These are phyloP conservation scores for Saccharomyces hybrid DNA, from an alignment of 1,139 yeast genomes.

Conservation along the genomic window DNA sequence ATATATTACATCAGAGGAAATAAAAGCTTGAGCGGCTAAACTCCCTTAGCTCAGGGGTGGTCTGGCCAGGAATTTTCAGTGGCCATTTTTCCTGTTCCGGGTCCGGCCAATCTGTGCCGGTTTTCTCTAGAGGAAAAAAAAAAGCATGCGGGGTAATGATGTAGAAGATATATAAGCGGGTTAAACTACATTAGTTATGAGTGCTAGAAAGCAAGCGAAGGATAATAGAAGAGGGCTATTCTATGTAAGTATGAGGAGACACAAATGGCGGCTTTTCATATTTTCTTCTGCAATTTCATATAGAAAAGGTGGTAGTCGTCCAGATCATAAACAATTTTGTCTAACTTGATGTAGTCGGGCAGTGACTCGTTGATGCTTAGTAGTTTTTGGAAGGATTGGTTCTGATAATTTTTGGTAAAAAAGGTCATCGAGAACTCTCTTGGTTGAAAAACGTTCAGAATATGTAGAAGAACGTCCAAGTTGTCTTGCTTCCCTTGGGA, in stretches of 20 bases:
- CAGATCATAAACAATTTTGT: conserved; percentile 65
- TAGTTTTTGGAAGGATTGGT: conserved; percentile 36
- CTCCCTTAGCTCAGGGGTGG: not conserved
- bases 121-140: not conserved
- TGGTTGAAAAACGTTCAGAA: conserved; percentile 64
- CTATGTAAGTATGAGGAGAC: not conserved
- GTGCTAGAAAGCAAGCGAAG: not conserved
- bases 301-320: conserved; percentile 45
- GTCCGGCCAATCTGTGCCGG: not conserved
- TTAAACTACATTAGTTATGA: not conserved
- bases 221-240: not conserved
- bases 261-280: not conserved
- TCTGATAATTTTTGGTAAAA: conserved; percentile 31
- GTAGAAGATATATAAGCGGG: not conserved
- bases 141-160: not conserved
- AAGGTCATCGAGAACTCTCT: conserved; percentile 69
- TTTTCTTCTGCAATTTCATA: conserved; percentile 28
- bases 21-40: not conserved
- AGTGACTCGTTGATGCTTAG: conserved; percentile 31
- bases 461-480: conserved; percentile 46
- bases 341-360: conserved; percentile 55
- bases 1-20: not conserved
- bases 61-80: not conserved
- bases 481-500: conserved; percentile 33
- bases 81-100: not conserved